Evolutionary conservation across 1,284 basidiomycete species (phyloP), one percentile per base, ranked within the genome.

Genomic region (Rhodotorula sp.): DNA sequence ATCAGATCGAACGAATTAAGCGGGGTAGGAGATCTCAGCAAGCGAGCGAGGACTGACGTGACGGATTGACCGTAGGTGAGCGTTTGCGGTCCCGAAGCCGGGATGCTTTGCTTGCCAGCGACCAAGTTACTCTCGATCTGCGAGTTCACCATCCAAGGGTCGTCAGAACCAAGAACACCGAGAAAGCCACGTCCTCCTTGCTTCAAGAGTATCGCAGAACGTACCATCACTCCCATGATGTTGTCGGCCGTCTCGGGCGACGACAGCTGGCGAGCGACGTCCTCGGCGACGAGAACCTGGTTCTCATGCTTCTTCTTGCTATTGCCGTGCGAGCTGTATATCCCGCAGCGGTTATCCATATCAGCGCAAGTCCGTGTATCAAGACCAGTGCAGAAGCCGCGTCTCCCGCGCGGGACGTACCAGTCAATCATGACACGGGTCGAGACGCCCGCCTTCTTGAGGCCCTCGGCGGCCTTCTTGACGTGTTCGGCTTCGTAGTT

Each of bases 141-240:
- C 26, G 24, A 15, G 17, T 6, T 20, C 7, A n/a, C 33, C 26
- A 10, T 6, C 0, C 33, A 33, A 26, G 3, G 6, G 22, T 17
- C 29, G 14, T 15, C 37, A 26, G 33, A n/a, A 2, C 37, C 42
- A 26, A 17, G 22, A 6, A n/a, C n/a, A n/a, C n/a, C n/a, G n/a
- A n/a, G n/a, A n/a, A n/a, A n/a, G n/a, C n/a, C n/a, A n/a, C n/a
- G n/a, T n/a, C n/a, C n/a, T n/a, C n/a, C n/a, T n/a, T n/a, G n/a
- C n/a, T n/a, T n/a, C n/a, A n/a, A n/a, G n/a, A n/a, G n/a, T n/a
- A n/a, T n/a, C n/a, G n/a, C n/a, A n/a, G n/a, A n/a, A n/a, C 66
- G 33, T 55, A 67, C 66, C 96, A 99, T 99, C 71, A 96, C 93
- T 69, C 95, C 95, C 86, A 96, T 90, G 76, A 99, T 93, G 79